A percentile compares a stretch with the other conserved stretches of the same genome.
These are phyloP conservation scores for Chaetomiaceae sp. DNA, from an alignment of 2,329 filamentous ascomycete genomes.

Conservation along the genomic window DNA sequence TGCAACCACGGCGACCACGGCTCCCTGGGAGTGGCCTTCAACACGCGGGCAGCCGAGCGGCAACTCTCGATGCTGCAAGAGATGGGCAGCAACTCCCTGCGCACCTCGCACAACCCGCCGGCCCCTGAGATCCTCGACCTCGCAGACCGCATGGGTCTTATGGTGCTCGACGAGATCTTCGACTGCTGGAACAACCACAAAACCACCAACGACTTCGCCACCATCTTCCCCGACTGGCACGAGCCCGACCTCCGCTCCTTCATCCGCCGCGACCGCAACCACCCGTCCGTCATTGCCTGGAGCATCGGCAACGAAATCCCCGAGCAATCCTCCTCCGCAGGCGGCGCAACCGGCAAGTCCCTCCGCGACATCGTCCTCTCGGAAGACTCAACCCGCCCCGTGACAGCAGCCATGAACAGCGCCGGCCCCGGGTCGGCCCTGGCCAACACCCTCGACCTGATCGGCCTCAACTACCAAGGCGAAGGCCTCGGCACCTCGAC, in stretches of 20 bases:
- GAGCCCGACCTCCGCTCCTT: constrained; percentile 49
- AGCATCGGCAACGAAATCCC: constrained; percentile 51
- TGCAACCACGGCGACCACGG: constrained; percentile 51
- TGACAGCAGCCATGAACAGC: constrained; percentile 44
- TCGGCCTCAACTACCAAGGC: constrained; percentile 54
- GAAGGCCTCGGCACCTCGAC: constrained; percentile 37
- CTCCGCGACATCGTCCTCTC: constrained; percentile 40
- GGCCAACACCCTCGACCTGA: constrained; percentile 40
- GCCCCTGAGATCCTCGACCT: constrained; percentile 47
- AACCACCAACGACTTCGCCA: constrained; percentile 45
- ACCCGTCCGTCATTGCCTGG: constrained; percentile 50
- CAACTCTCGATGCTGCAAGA: constrained; percentile 47
- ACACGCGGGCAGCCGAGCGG: constrained; percentile 43
- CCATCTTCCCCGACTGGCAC: constrained; percentile 50
- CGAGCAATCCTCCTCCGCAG: constrained; percentile 40
- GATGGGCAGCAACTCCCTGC: constrained; percentile 46
- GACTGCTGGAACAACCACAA: constrained; percentile 48
- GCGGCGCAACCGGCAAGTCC: constrained; percentile 30
- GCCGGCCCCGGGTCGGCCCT: constrained; percentile 39
- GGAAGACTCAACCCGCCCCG: constrained; percentile 45
- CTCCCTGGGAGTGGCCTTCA: constrained; percentile 47
- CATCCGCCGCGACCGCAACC: constrained; percentile 51
- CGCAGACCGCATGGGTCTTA: constrained; percentile 45
- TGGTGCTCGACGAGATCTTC: constrained; percentile 52
- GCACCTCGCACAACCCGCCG: constrained; percentile 51